These are phyloP conservation scores for Termitomyces sp. DNA, from an alignment of 768 basidiomycete species.

Conservation along the genomic window DNA sequence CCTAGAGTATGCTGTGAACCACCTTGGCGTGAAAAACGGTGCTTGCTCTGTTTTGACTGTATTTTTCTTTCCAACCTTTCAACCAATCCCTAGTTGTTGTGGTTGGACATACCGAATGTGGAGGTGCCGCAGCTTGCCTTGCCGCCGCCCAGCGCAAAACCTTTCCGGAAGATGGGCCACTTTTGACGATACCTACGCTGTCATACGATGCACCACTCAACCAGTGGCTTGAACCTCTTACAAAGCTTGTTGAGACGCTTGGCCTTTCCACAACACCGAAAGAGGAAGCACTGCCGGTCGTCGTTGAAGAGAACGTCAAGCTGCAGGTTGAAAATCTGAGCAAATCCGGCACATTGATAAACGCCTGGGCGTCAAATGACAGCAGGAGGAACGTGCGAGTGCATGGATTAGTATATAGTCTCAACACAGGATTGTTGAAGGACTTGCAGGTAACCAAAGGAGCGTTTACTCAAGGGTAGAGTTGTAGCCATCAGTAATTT, in stretches of 20 bases:
- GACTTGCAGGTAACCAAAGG: constrained; percentile 50
- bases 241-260: constrained; percentile 43
- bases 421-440: constrained; percentile 50
- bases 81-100: constrained; percentile 53
- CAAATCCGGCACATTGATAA: constrained; percentile 36
- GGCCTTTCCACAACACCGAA: constrained; percentile 32
- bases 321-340: constrained; percentile 48
- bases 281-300: constrained; percentile 33
- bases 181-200: constrained; percentile 29
- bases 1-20: constrained; percentile 66
- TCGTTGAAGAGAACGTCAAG: constrained; percentile 60
- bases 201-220: constrained; percentile 46
- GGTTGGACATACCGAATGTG: constrained; percentile 82
- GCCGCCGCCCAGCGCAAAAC: constrained; percentile 34
- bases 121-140: constrained; percentile 62
- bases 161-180: constrained; percentile 23
- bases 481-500: background rate
- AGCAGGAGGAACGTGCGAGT: constrained; percentile 47
- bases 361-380: constrained; percentile 42
- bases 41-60: constrained; percentile 29
- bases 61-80: constrained; percentile 25
- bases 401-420: constrained; percentile 72
- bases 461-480: constrained; percentile 13
- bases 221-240: constrained; percentile 62
- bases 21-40: constrained; percentile 77